Evolutionary conservation across 2,329 filamentous ascomycete species (phyloP).

Genomic region (Fusarium nisikadoi): DNA sequence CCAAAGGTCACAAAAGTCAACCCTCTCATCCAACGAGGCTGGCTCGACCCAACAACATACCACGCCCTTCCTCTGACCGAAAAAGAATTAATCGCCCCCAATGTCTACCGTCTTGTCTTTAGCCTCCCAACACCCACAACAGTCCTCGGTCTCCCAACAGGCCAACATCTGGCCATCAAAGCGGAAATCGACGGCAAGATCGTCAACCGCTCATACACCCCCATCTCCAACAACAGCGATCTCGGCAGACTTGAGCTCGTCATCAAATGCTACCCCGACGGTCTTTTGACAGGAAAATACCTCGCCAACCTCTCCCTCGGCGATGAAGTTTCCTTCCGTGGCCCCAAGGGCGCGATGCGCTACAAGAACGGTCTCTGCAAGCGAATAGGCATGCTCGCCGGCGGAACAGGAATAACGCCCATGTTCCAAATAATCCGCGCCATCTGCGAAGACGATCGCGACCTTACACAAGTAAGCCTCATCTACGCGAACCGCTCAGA

Average conservation of each 20-base stretch:
- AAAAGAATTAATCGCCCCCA: conserved; percentile 54
- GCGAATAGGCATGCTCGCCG: conserved; percentile 66
- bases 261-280: conserved; percentile 62
- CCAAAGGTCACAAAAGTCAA: conserved; percentile 49
- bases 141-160: conserved; percentile 65
- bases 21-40: conserved; percentile 50
- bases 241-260: conserved; percentile 61
- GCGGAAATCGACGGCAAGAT: conserved; percentile 57
- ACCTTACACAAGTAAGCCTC: conserved; percentile 66
- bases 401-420: conserved; percentile 51
- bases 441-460: conserved; percentile 69
- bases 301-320: conserved; percentile 59
- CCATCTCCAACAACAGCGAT: conserved; percentile 61
- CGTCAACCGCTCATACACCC: conserved; percentile 65
- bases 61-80: conserved; percentile 57
- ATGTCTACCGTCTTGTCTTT: conserved; percentile 60
- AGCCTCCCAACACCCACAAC: conserved; percentile 56
- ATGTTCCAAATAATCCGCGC: conserved; percentile 68
- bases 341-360: conserved; percentile 67
- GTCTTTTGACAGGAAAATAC: conserved; percentile 61
- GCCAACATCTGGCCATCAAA: conserved; percentile 66
- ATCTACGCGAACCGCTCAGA: conserved; percentile 70
- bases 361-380: conserved; percentile 57
- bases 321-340: conserved; percentile 62
- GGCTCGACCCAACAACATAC: conserved; percentile 61